These are phyloP conservation scores for Nicotiana rustica DNA, from an alignment of 305 asterid genomes.

Conservation along the genomic window DNA sequence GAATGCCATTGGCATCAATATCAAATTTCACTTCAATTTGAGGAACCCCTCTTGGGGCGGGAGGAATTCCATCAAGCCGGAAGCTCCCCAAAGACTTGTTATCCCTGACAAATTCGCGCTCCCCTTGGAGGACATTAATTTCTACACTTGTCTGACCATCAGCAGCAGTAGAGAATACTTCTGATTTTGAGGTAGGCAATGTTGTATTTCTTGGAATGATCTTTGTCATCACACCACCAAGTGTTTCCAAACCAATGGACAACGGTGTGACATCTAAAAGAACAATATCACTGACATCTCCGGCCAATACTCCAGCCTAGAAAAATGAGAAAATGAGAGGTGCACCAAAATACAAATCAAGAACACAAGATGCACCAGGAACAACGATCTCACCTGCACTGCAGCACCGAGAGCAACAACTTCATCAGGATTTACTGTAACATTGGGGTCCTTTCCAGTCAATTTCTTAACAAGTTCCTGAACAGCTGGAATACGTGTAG, in stretches of 20 bases:
- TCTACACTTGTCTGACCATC: slow-evolving; percentile 99
- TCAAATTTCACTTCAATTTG: slow-evolving; percentile 96
- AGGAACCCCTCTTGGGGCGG: slow-evolving; percentile 98
- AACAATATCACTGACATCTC: slow-evolving; percentile 96
- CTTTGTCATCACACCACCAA: slow-evolving; percentile 98
- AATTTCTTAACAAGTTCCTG: slow-evolving; percentile 87
- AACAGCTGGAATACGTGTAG: slow-evolving; percentile 96
- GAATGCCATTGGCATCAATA: slow-evolving; percentile 96
- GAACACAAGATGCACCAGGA: not conserved
- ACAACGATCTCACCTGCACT: slow-evolving; percentile 71
- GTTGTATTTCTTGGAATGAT: slow-evolving; percentile 94
- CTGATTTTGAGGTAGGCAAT: slow-evolving; percentile 92
- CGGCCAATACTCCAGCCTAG: slow-evolving; percentile 97
- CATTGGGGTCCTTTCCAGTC: slow-evolving; percentile 96
- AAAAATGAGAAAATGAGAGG: slow-evolving; percentile 32
- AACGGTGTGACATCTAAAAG: slow-evolving; percentile 92
- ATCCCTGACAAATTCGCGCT: slow-evolving; percentile 95
- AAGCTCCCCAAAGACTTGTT: slow-evolving; percentile 96
- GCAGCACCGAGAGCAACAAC: slow-evolving; percentile 99
- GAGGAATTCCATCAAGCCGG: slow-evolving; percentile 97
- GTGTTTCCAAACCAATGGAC: slow-evolving; percentile 92
- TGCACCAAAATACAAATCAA: slow-evolving; percentile 19
- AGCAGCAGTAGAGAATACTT: slow-evolving; percentile 98
- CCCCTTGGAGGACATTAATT: slow-evolving; percentile 96
- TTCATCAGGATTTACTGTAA: slow-evolving; percentile 95